phyloP scores from a whole-genome alignment of 1,139 yeast genomes.

The Taphrina sp. region DNA sequence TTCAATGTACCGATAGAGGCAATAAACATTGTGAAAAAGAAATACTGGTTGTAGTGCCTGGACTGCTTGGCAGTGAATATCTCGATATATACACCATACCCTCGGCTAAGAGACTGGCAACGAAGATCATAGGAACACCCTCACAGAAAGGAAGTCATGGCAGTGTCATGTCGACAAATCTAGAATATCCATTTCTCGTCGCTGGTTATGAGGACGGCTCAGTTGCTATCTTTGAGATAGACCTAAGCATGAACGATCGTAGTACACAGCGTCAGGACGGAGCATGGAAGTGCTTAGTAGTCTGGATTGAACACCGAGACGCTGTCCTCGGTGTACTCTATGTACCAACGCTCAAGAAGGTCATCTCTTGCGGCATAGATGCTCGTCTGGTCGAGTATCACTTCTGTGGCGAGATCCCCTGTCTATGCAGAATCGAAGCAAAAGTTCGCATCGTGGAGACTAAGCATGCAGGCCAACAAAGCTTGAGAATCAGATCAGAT shows the following conservation, averaged over 20 bases:
- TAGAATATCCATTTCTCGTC: constrained; percentile 14
- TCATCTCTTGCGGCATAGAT: constrained; percentile 23
- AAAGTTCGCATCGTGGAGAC: constrained; percentile 1
- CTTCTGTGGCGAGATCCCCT: background rate
- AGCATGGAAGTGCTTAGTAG: background rate
- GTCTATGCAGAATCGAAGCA: background rate
- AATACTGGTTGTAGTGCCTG: constrained; percentile 22
- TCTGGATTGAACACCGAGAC: constrained; percentile 20
- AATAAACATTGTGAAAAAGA: background rate
- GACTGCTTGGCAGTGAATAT: constrained; percentile 15
- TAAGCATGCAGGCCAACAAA: constrained; percentile 25
- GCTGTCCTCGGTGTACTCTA: constrained; percentile 15
- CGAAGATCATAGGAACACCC: constrained; percentile 2
- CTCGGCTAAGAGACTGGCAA: constrained; percentile 16
- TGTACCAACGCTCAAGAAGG: background rate
- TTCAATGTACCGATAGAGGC: background rate
- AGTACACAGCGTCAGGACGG: constrained; percentile 17
- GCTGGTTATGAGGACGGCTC: constrained; percentile 26
- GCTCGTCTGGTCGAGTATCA: constrained; percentile 1
- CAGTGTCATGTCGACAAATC: constrained; percentile 21
- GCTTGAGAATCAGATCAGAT: constrained; percentile 13
- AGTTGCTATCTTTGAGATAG: constrained; percentile 1
- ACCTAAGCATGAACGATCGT: constrained; percentile 2
- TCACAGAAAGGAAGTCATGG: constrained; percentile 24
- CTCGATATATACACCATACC: constrained; percentile 18